Conservation (phyloP, 2,329 filamentous ascomycete genomes). For the Cordyceps cateniannulata region DNA sequence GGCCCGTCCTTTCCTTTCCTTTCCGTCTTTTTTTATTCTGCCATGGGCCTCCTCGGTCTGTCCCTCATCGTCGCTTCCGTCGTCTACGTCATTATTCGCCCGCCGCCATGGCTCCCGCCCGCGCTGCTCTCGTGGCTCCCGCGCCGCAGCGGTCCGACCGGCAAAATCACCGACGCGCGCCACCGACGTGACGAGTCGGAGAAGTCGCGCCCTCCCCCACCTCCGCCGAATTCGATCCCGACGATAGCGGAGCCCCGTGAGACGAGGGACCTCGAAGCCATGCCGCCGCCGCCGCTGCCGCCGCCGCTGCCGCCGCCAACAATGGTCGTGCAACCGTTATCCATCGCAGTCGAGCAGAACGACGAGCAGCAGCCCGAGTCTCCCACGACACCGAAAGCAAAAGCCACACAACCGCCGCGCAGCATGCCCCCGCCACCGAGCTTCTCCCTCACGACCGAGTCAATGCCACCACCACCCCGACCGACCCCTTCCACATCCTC, state of each 20-base stretch:
- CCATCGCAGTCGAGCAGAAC: conserved; percentile 13
- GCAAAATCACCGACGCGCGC: background rate
- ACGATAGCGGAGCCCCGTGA: conserved; percentile 3
- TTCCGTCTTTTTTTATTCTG: background rate
- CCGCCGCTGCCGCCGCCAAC: conserved; percentile 31
- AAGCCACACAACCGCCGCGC: conserved; percentile 38
- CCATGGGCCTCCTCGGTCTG: conserved; percentile 52
- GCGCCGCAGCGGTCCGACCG: background rate
- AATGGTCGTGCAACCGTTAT: conserved; percentile 17
- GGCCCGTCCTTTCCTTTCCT: background rate
- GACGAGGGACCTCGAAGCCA: conserved; percentile 26
- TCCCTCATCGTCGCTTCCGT: conserved; percentile 57
- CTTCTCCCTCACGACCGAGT: conserved; percentile 35
- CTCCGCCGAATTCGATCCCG: background rate
- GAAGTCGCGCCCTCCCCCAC: background rate
- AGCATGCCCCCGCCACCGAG: conserved; percentile 27
- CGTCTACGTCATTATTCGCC: conserved; percentile 49
- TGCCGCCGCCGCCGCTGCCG: conserved; percentile 32
- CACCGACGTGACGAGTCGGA: background rate
- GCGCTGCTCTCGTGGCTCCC: conserved; percentile 13
- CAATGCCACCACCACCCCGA: conserved; percentile 14
- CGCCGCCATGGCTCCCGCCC: conserved; percentile 39
- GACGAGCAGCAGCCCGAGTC: background rate
- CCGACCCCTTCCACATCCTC: background rate
- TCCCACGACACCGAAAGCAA: conserved; percentile 18